Evolutionary conservation across 257 asterid genomes (phyloP).

Genomic region (Ballota nigra): DNA sequence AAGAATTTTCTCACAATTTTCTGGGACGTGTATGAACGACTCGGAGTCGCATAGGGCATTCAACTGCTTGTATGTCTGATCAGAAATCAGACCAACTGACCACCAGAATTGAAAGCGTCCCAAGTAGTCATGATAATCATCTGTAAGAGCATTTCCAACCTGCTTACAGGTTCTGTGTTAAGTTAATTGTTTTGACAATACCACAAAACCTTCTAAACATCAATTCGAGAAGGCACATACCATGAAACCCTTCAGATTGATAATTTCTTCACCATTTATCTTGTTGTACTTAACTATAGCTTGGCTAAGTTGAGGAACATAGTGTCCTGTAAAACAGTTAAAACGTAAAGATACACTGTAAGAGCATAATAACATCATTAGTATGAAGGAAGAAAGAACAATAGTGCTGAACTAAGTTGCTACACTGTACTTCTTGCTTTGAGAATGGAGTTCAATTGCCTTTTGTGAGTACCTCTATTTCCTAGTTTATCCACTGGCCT

Average conservation of each 20-base stretch:
- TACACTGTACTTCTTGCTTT: too few relatives aligned
- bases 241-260: slow-evolving; percentile 93
- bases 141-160: slow-evolving; percentile 95
- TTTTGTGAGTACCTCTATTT: too few relatives aligned
- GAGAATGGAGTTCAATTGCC: too few relatives aligned
- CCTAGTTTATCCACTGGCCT: too few relatives aligned
- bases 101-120: slow-evolving; percentile 87
- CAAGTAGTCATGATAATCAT: slow-evolving; percentile 77
- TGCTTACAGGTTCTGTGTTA: slow-evolving; percentile 23
- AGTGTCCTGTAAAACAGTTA: slow-evolving; percentile 62
- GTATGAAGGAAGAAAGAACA: neutral
- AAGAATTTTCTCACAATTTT: slow-evolving; percentile 48
- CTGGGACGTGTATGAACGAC: slow-evolving; percentile 53
- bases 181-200: slow-evolving; percentile 14
- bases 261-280: slow-evolving; percentile 40
- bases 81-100: slow-evolving; percentile 92
- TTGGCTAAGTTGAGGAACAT: slow-evolving; percentile 95
- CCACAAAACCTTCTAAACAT: slow-evolving; percentile 16
- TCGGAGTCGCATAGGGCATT: slow-evolving; percentile 51
- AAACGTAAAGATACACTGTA: neutral
- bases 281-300: slow-evolving; percentile 71
- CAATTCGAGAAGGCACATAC: slow-evolving; percentile 35
- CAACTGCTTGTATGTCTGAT: slow-evolving; percentile 80
- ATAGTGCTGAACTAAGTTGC: neutral
- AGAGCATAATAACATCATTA: neutral